These are phyloP conservation scores for Neurospora pannonica DNA, from an alignment of 495 filamentous ascomycete genomes.

Conservation along the genomic window DNA sequence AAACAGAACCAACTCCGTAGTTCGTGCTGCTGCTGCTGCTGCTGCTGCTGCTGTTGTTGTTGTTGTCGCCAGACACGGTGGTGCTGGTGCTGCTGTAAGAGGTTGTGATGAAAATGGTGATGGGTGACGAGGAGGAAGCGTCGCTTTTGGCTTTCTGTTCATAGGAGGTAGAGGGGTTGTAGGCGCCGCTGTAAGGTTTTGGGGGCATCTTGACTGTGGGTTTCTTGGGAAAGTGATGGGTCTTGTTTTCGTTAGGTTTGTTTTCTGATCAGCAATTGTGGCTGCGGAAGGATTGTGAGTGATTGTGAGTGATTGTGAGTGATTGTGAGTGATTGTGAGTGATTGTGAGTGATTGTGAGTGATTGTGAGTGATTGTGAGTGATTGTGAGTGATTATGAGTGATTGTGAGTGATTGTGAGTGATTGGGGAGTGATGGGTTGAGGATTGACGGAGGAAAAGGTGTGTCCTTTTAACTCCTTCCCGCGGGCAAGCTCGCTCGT, in stretches of 20 bases:
- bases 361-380: too few relatives aligned
- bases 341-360: not conserved
- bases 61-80: not conserved
- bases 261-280: not conserved
- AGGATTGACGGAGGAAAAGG: not conserved
- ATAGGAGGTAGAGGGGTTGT: not conserved
- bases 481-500: rapidly evolving
- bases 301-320: not conserved
- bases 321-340: too few relatives aligned
- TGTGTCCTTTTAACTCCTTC: not conserved
- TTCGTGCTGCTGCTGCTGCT: not conserved
- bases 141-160: not conserved
- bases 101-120: not conserved
- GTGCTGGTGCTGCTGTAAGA: not conserved
- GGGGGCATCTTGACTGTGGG: not conserved
- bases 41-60: too few relatives aligned
- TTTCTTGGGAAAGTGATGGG: not conserved
- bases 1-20: not conserved
- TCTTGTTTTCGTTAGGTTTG: not conserved
- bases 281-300: not conserved
- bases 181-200: not conserved
- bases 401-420: too few relatives aligned
- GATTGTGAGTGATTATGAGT: not conserved
- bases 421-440: not conserved
- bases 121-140: not conserved